A percentile compares a stretch with the other conserved stretches of the same genome.
Conservation (phyloP, 2,329 filamentous ascomycete species). For the Xylariomycetidae sp. region DNA sequence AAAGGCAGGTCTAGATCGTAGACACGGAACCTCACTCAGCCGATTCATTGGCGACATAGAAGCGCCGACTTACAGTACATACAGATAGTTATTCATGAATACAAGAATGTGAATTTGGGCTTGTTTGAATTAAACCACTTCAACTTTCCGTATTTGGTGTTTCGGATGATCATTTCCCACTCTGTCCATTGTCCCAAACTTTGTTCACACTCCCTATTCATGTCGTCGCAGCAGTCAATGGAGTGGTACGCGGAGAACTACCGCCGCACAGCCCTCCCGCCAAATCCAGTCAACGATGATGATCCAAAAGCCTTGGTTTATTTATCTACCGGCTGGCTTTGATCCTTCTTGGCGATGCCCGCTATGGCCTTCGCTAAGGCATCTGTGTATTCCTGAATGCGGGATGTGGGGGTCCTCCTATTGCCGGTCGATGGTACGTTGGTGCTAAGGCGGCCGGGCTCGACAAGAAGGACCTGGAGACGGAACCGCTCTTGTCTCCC, state of each 20-base stretch:
- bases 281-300: constrained; percentile 14
- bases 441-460: constrained; percentile 14
- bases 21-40: background rate
- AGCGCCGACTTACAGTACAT: no score
- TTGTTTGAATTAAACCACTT: no score
- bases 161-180: background rate
- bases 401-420: constrained; percentile 2
- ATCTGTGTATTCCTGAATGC: constrained; percentile 8
- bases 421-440: constrained; percentile 10
- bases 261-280: background rate
- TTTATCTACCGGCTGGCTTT: constrained; percentile 11
- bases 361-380: constrained; percentile 1
- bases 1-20: no score
- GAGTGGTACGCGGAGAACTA: background rate
- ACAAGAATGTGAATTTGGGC: no score
- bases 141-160: no score
- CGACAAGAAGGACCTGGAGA: constrained; percentile 12
- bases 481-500: constrained; percentile 11
- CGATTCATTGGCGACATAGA: background rate
- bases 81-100: no score
- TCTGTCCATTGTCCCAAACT: background rate
- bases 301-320: constrained; percentile 10
- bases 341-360: constrained; percentile 9
- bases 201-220: background rate
- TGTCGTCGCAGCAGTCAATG: background rate